Evolutionary conservation across 768 basidiomycete genomes (phyloP), one percentile per base, ranked within the genome.

Genomic region (Pholiota conissans): DNA sequence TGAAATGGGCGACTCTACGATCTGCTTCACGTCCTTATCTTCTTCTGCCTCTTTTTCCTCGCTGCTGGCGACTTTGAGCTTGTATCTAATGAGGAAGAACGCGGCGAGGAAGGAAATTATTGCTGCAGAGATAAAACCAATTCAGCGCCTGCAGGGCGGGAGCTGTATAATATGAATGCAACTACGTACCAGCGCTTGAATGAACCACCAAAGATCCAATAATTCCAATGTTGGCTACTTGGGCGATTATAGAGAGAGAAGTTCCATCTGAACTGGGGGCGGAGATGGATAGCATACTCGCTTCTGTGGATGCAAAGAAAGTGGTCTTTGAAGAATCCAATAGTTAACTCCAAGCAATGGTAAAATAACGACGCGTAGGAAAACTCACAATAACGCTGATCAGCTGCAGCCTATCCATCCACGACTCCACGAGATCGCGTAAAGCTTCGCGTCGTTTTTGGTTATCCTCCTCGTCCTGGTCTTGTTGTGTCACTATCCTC

Each of bases 341-440:
- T 26, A 47, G 37, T 7, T 28, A 24, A 29, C 13, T 20, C 28
- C n/a, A 28, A 16, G 28, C 28, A 28, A 9, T 11, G 14, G 13
- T 13, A 18, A 9, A 14, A 14, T 5, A n/a, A 18, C 7, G 9
- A 22, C 14, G 27, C 34, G n/a, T 18, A 55, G 16, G 30, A n/a
- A 18, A 14, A 73, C 83, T 61, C 42, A 83, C 84, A 49, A 85
- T 83, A 34, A 86, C 76, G 40, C 76, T 79, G 67, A 86, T 84
- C 6, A 85, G 69, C 69, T 85, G 83, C 39, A 85, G 72, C 42
- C 85, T 73, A 55, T 86, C 84, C 74, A 82, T 80, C 84, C 84
- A 86, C 5, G 81, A 81, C 62, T 79, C 77, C n/a, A 83, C 75
- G 1, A 85, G 74, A 47, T 82, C 79, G 50, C 68, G 77, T 71